Conservation (phyloP, 2,329 filamentous ascomycete species). For the Knufia fluminis region DNA sequence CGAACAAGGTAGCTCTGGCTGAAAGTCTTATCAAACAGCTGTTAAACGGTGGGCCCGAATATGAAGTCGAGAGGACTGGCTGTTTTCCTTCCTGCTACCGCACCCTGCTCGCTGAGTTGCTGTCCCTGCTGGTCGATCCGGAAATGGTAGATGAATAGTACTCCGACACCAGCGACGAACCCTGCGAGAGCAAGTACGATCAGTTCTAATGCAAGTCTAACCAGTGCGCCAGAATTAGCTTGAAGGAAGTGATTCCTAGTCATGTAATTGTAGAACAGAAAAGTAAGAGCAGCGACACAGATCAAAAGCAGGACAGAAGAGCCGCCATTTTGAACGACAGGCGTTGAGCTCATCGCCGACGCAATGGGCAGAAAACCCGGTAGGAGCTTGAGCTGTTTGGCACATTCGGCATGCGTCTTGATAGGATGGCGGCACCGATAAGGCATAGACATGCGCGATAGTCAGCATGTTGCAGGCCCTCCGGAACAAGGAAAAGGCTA, state of each 20-base stretch:
- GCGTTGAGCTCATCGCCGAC: neutral
- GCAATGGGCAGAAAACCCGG: neutral
- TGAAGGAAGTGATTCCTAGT: neutral
- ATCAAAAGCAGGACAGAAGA: neutral
- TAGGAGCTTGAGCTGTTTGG: neutral
- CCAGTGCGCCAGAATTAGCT: neutral
- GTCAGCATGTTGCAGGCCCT: neutral
- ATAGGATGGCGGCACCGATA: neutral
- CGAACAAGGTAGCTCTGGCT: no score
- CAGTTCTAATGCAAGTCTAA: slow-evolving; percentile 1
- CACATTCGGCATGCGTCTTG: neutral
- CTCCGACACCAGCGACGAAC: neutral
- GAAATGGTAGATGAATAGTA: slow-evolving; percentile 1
- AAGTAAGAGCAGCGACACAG: neutral
- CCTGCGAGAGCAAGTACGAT: neutral
- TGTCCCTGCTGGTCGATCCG: slow-evolving; percentile 2
- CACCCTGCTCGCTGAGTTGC: neutral
- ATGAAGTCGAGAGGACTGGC: slow-evolving; percentile 5
- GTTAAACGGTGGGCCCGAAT: no score
- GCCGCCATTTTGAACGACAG: neutral
- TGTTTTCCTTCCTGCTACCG: neutral
- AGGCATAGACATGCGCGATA: neutral
- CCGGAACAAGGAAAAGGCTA: no score
- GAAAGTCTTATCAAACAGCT: no score
- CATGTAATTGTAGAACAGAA: neutral